Evolutionary conservation across 2,329 filamentous ascomycete species (phyloP).

Genomic region (Delphinella strobiligena): DNA sequence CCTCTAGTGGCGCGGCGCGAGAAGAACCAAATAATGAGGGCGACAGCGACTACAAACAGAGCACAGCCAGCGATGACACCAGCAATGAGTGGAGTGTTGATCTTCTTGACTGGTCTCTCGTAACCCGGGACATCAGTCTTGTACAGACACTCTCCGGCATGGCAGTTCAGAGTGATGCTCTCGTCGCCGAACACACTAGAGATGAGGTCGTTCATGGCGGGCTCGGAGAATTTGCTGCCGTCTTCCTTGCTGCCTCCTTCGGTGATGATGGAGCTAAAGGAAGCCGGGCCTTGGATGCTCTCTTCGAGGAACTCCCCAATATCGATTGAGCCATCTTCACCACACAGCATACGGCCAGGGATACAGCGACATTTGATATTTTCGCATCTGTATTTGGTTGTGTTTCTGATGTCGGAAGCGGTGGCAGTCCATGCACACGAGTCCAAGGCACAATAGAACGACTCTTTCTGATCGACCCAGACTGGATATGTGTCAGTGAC

Average conservation of each 20-base stretch:
- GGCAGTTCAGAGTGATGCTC: constrained; percentile 73
- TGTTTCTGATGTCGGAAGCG: constrained; percentile 59
- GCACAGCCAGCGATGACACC: constrained; percentile 78
- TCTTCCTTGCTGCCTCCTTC: constrained; percentile 46
- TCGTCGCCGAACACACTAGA: constrained; percentile 79
- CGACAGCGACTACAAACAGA: constrained; percentile 78
- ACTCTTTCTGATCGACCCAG: constrained; percentile 89
- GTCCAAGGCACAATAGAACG: constrained; percentile 87
- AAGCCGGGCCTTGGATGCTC: constrained; percentile 74
- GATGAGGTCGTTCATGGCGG: constrained; percentile 84
- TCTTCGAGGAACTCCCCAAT: constrained; percentile 78
- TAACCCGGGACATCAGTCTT: constrained; percentile 89
- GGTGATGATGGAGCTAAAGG: constrained; percentile 58
- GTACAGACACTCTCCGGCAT: constrained; percentile 85
- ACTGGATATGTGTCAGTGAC: constrained; percentile 40
- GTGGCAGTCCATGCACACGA: constrained; percentile 64
- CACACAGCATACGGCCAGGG: constrained; percentile 84
- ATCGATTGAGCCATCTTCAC: constrained; percentile 81
- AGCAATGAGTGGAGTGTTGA: constrained; percentile 94
- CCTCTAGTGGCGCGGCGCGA: constrained; percentile 54
- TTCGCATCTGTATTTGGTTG: constrained; percentile 73
- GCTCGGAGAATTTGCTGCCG: constrained; percentile 79
- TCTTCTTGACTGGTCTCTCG: constrained; percentile 74
- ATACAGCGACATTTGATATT: constrained; percentile 81
- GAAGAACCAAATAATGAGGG: constrained; percentile 77